Evolutionary conservation across 768 basidiomycete genomes (phyloP).

Genomic region (Sutorius australiensis): DNA sequence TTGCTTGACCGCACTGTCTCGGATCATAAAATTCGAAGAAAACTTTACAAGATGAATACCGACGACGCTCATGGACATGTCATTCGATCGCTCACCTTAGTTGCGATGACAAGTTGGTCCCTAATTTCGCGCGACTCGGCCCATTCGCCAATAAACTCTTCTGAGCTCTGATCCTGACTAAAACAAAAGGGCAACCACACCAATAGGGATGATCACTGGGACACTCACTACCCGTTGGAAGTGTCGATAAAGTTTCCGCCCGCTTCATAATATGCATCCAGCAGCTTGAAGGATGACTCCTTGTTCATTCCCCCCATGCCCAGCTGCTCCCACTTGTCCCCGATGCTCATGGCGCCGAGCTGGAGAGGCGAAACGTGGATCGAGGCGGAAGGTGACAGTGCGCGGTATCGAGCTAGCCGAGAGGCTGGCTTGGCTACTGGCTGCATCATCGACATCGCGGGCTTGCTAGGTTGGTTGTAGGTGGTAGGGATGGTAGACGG

Average conservation of each 20-base stretch:
- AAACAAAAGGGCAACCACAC: background rate
- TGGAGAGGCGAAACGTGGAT: background rate
- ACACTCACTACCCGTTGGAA: background rate
- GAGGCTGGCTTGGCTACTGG: slow-evolving; percentile 26
- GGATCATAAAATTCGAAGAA: slow-evolving; percentile 12
- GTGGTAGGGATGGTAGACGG: too few species aligned
- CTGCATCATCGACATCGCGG: background rate
- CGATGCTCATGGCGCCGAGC: background rate
- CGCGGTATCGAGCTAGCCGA: background rate
- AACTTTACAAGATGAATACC: slow-evolving; percentile 16
- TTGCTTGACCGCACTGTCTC: slow-evolving; percentile 13
- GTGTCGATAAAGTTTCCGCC: background rate
- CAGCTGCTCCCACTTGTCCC: background rate
- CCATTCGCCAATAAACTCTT: background rate
- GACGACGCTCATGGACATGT: background rate
- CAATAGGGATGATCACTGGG: background rate
- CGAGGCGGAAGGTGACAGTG: background rate
- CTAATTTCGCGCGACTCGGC: background rate
- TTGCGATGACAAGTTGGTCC: background rate
- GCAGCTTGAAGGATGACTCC: background rate
- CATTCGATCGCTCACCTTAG: background rate
- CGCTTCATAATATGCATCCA: background rate
- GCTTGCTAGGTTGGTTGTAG: too few species aligned
- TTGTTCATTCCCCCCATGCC: background rate
- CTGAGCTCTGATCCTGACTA: background rate